Evolutionary conservation across 2,329 filamentous ascomycete species (phyloP).

Genomic region (Ascochyta viciae-villosae): DNA sequence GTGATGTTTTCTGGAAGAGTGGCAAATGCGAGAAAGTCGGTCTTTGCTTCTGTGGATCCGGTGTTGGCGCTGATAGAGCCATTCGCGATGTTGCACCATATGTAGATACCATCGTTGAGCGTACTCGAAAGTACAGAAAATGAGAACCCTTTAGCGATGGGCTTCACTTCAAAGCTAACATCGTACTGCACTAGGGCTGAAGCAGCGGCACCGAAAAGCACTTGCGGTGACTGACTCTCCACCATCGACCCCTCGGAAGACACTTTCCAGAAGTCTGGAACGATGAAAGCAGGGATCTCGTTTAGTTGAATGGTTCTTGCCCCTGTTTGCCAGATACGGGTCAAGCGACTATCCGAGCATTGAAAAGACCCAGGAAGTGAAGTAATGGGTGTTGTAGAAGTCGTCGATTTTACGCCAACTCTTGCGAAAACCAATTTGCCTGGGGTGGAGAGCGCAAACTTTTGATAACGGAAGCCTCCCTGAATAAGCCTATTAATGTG

Average conservation of each 20-base stretch:
- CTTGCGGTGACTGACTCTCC: slow-evolving; percentile 37
- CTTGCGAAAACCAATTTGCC: slow-evolving; percentile 35
- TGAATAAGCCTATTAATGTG: slow-evolving; percentile 48
- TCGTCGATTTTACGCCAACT: slow-evolving; percentile 37
- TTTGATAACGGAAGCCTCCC: slow-evolving; percentile 49
- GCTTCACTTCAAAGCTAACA: slow-evolving; percentile 38
- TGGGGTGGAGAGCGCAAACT: slow-evolving; percentile 44
- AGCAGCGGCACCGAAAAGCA: slow-evolving; percentile 19
- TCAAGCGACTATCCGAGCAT: slow-evolving; percentile 37
- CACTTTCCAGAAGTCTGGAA: slow-evolving; percentile 38
- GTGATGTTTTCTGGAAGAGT: slow-evolving; percentile 6
- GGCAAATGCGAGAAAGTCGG: not conserved
- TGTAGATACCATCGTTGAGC: slow-evolving; percentile 27
- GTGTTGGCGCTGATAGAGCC: slow-evolving; percentile 13
- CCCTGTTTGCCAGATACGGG: slow-evolving; percentile 40
- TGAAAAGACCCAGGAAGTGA: slow-evolving; percentile 39
- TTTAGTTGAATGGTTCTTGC: slow-evolving; percentile 44
- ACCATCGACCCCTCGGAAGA: slow-evolving; percentile 36
- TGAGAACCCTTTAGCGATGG: slow-evolving; percentile 36
- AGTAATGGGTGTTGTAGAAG: slow-evolving; percentile 28
- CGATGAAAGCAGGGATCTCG: slow-evolving; percentile 34
- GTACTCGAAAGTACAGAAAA: slow-evolving; percentile 43
- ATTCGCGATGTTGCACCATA: slow-evolving; percentile 31
- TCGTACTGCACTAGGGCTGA: slow-evolving; percentile 28
- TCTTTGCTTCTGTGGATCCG: slow-evolving; percentile 2